Base-by-base conservation (phyloP, 306 rosid species). In the Vigna unguiculata region DNA sequence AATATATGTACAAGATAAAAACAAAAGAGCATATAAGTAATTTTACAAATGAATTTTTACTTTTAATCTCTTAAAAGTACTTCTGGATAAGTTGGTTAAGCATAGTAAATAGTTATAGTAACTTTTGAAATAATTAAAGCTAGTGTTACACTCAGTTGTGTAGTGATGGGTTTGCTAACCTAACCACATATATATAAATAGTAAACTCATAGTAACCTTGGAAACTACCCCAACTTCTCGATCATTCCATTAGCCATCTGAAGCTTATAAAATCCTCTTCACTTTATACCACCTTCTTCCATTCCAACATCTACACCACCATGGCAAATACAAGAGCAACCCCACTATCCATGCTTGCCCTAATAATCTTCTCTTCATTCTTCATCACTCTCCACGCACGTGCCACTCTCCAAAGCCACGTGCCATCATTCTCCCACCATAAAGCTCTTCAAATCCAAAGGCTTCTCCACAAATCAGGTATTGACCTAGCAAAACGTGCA, bases 371-470 rank as follows among this genome's bases (percentile, higher is more conserved):
- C 52, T 62, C 68, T 6, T 53, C 70, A 2, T 47, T 78, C 62
- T 61, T 75, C 57, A 24, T 38, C 63, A 78, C 60, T 43, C 68
- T 72, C 13, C 82, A 85, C 13, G 90, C 90, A 19, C 88, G 89
- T 16, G 30, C 11, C 7, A 13, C 52, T 2, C 83, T 84, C 72
- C 78, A 64, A 20, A 79, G 45, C n/a, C 64, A 55, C 15, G 51
- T 46, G 32, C 82, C 60, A 47, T 32, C 74, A 34, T n/a, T 61
- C 21, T 12, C 57, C 55, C 87, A 69, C n/a, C 72, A 34, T n/a
- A 63, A 41, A 24, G 14, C 61, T 38, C 65, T 69, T 30, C 62
- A 69, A 4, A 78, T 89, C 76, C 38, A 51, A 58, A 64, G 28
- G 6, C 80, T 91, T 79, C 75, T 85, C 25, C 69, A 71, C 0